phyloP scores from a whole-genome alignment of 805 yeast species.

The Osmozyma mogii region DNA sequence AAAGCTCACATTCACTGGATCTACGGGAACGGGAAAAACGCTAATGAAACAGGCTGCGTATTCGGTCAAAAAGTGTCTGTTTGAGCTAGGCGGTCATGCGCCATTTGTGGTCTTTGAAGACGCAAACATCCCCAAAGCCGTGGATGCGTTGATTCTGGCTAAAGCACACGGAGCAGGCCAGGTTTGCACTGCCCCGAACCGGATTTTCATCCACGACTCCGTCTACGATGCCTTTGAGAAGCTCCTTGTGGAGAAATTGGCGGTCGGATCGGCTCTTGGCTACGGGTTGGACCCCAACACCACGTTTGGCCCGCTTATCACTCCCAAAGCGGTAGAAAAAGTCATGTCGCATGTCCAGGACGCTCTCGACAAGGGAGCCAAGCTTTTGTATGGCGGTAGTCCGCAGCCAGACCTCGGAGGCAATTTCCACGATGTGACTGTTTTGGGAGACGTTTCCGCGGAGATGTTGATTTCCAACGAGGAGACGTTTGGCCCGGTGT shows the following conservation, averaged over 20 bases:
- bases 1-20: constrained; percentile 14
- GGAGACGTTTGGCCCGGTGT: constrained; percentile 79
- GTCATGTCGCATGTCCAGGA: constrained; percentile 57
- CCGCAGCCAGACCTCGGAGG: constrained; percentile 49
- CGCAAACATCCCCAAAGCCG: constrained; percentile 12
- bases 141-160: constrained; percentile 11
- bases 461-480: constrained; percentile 52
- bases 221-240: constrained; percentile 11
- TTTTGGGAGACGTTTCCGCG: constrained; percentile 49
- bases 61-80: constrained; percentile 13
- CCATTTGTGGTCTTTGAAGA: constrained; percentile 16
- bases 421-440: constrained; percentile 60
- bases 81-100: constrained; percentile 16
- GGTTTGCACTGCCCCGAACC: constrained; percentile 15
- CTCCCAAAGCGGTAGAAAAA: constrained; percentile 51
- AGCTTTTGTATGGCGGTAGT: constrained; percentile 53
- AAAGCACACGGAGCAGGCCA: constrained; percentile 15
- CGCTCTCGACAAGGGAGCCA: constrained; percentile 59
- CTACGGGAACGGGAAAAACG: constrained; percentile 14
- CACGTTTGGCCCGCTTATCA: constrained; percentile 75
- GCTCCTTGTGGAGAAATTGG: constrained; percentile 7
- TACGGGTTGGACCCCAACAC: constrained; percentile 48
- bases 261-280: constrained; percentile 42
- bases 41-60: constrained; percentile 12
- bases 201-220: constrained; percentile 12